A percentile compares a stretch with the other conserved stretches of the same genome.
Evolutionary conservation across 2,329 filamentous ascomycete genomes (phyloP).

Genomic region (Coccinonectria pachysandricola): DNA sequence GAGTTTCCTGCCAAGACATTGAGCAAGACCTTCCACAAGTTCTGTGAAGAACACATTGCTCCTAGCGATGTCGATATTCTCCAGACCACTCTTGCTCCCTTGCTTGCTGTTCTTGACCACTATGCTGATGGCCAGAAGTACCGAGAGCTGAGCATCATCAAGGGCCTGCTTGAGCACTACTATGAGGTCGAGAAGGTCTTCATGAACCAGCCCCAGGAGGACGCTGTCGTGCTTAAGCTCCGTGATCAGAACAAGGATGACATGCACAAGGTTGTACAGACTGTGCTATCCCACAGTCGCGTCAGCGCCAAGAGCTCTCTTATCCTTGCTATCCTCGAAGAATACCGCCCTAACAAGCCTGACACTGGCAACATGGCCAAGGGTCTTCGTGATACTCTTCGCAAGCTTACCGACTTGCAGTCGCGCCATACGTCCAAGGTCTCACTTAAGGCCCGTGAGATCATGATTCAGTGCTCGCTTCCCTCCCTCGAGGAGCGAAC

Average conservation of each 20-base stretch:
- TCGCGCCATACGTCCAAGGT: constrained; percentile 80
- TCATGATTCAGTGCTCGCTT: constrained; percentile 93
- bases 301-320: constrained; percentile 92
- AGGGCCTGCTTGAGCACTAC: constrained; percentile 70
- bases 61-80: constrained; percentile 64
- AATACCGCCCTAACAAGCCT: constrained; percentile 92
- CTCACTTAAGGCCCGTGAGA: constrained; percentile 89
- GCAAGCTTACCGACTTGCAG: constrained; percentile 73
- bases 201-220: constrained; percentile 78
- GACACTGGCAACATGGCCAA: constrained; percentile 81
- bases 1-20: constrained; percentile 92
- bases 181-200: constrained; percentile 78
- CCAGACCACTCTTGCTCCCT: constrained; percentile 60
- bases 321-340: constrained; percentile 79
- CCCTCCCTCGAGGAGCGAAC: constrained; percentile 92
- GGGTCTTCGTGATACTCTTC: constrained; percentile 71
- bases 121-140: constrained; percentile 84
- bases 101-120: constrained; percentile 65
- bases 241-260: constrained; percentile 96
- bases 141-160: constrained; percentile 78
- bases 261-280: constrained; percentile 72
- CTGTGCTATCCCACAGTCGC: constrained; percentile 85
- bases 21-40: constrained; percentile 73
- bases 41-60: constrained; percentile 76
- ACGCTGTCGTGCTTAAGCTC: constrained; percentile 86